These are phyloP conservation scores for Jaapia argillacea DNA, from an alignment of 768 basidiomycete species.

Conservation along the genomic window DNA sequence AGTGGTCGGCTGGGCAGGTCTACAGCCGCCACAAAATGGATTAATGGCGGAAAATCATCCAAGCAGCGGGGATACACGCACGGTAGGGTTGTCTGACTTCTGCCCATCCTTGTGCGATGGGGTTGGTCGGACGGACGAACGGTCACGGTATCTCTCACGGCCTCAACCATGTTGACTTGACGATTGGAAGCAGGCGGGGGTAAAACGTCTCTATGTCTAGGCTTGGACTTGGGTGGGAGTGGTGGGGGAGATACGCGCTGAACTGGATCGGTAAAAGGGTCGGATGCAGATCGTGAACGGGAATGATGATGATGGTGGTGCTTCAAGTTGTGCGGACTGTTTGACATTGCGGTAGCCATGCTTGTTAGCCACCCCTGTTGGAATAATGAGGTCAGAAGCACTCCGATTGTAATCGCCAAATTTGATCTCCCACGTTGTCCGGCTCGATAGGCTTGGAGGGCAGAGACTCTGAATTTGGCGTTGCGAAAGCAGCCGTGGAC, in stretches of 20 bases:
- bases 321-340: constrained; percentile 17
- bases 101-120: constrained; percentile 37
- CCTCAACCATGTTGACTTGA: constrained; percentile 22
- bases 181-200: background rate
- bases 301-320: constrained; percentile 17
- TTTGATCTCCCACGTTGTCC: too few species aligned
- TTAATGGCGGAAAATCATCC: too few species aligned
- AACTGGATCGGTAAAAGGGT: constrained; percentile 39
- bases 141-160: constrained; percentile 62
- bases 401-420: too few species aligned
- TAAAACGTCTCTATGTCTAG: background rate
- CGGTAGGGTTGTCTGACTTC: constrained; percentile 47
- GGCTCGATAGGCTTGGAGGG: too few species aligned
- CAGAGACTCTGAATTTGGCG: too few species aligned
- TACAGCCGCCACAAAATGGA: too few species aligned
- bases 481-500: too few species aligned
- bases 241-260: background rate
- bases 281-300: constrained; percentile 37
- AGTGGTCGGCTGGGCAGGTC: constrained; percentile 11
- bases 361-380: constrained; percentile 19
- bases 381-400: too few species aligned
- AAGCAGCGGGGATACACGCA: constrained; percentile 23
- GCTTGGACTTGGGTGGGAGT: background rate
- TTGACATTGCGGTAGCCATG: constrained; percentile 21
- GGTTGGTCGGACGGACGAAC: constrained; percentile 34